Evolutionary conservation across 768 basidiomycete genomes (phyloP).

Genomic region (Boletales sp.): DNA sequence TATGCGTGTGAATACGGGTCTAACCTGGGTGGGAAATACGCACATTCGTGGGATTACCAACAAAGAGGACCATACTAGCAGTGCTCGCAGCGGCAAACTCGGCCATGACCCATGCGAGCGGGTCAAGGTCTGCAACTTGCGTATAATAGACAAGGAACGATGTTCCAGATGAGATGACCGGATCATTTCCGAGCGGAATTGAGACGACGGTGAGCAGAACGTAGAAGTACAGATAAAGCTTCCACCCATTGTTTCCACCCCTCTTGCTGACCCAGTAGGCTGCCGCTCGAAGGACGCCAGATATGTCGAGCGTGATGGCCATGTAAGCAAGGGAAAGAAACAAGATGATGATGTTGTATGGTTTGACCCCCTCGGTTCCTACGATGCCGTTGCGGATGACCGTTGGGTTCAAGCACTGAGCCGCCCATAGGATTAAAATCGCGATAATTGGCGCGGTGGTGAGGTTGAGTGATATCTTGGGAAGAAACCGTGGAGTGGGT

Average conservation of each 20-base stretch:
- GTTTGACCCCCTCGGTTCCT: slow-evolving; percentile 73
- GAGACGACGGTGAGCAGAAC: slow-evolving; percentile 76
- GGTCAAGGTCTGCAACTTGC: slow-evolving; percentile 45
- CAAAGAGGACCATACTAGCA: slow-evolving; percentile 70
- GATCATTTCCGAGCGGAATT: slow-evolving; percentile 88
- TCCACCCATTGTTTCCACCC: slow-evolving; percentile 69
- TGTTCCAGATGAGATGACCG: slow-evolving; percentile 88
- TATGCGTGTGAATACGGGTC: background rate
- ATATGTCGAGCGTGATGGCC: slow-evolving; percentile 86
- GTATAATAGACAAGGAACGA: slow-evolving; percentile 90
- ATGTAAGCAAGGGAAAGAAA: slow-evolving; percentile 93
- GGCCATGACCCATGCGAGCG: slow-evolving; percentile 66
- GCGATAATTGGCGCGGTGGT: slow-evolving; percentile 53
- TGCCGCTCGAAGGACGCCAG: slow-evolving; percentile 80
- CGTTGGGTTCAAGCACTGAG: slow-evolving; percentile 43
- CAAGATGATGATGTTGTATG: slow-evolving; percentile 89
- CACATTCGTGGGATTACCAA: slow-evolving; percentile 89
- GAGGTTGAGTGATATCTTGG: slow-evolving; percentile 43
- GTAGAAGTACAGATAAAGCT: slow-evolving; percentile 79
- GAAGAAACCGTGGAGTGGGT: slow-evolving; percentile 32
- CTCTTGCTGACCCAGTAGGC: slow-evolving; percentile 87
- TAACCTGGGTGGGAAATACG: background rate
- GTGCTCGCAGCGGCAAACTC: slow-evolving; percentile 82
- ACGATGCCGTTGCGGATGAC: slow-evolving; percentile 77
- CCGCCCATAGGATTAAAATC: slow-evolving; percentile 52